Evolutionary conservation across 768 basidiomycete species (phyloP).

Genomic region (Agrocybe chaxingu): DNA sequence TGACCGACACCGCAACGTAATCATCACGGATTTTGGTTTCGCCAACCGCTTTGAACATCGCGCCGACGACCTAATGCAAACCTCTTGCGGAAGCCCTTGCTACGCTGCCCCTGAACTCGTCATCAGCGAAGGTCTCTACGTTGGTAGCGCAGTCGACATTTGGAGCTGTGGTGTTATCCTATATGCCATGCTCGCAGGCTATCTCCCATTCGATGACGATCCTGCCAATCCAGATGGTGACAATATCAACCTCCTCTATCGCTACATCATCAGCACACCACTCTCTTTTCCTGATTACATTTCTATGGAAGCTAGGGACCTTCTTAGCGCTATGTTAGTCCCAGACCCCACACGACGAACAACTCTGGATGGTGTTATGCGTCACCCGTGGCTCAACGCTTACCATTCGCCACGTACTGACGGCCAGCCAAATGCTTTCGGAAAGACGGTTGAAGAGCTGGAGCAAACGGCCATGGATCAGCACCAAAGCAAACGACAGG

Average conservation of each 20-base stretch:
- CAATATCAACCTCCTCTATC: constrained; percentile 98
- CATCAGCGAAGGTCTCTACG: constrained; percentile 94
- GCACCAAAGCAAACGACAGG: constrained; percentile 22
- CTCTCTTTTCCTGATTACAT: constrained; percentile 98
- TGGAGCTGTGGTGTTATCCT: constrained; percentile 96
- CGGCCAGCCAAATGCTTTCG: constrained; percentile 20
- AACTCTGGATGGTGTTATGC: constrained; percentile 73
- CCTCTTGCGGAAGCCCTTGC: constrained; percentile 94
- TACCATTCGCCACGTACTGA: constrained; percentile 39
- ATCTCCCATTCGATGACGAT: constrained; percentile 99
- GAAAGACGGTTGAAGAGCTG: constrained; percentile 21
- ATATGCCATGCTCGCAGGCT: constrained; percentile 95
- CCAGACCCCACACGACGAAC: constrained; percentile 84
- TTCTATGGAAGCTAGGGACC: constrained; percentile 74
- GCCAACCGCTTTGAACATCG: constrained; percentile 96
- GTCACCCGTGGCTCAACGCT: constrained; percentile 79
- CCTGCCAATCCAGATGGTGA: constrained; percentile 98
- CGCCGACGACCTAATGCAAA: constrained; percentile 95
- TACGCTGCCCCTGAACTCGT: constrained; percentile 98
- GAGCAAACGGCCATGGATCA: constrained; percentile 23
- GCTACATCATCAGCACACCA: constrained; percentile 96
- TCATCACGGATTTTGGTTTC: constrained; percentile 99
- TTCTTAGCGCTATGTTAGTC: constrained; percentile 90
- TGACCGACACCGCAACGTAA: constrained; percentile 95
- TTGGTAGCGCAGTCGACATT: constrained; percentile 96